Conservation (phyloP, 345 rosid species). For the Sonneratia alba region DNA sequence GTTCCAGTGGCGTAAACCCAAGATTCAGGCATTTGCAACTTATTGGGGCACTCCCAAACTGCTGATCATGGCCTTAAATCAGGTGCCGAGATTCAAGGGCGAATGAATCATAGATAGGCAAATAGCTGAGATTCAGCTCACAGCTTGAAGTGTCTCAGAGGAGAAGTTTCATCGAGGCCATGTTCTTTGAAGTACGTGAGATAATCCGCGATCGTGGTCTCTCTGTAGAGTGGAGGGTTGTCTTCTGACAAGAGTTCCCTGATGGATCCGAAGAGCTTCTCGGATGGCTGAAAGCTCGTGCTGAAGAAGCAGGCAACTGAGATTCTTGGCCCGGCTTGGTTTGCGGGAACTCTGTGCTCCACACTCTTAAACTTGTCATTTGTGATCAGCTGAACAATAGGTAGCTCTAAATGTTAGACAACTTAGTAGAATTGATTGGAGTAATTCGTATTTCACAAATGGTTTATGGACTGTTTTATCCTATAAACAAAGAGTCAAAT, state of each 20-base stretch:
- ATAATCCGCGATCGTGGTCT: conserved; percentile 19
- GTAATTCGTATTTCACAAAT: no score
- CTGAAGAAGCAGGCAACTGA: conserved; percentile 32
- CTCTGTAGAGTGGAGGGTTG: conserved; percentile 27
- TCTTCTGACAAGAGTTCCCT: conserved; percentile 27
- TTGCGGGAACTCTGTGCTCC: conserved; percentile 28
- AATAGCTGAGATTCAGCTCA: neutral
- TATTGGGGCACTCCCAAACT: no score
- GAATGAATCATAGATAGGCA: neutral
- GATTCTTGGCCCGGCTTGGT: conserved; percentile 18
- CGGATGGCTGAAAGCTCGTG: conserved; percentile 7
- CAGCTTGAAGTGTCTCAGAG: conserved; percentile 20
- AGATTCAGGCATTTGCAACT: no score
- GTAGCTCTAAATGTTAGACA: neutral
- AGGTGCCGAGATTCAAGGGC: no score
- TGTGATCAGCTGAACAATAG: conserved; percentile 22
- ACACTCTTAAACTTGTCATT: conserved; percentile 25
- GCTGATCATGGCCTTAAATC: no score
- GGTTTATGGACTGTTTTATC: no score
- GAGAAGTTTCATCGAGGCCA: conserved; percentile 12
- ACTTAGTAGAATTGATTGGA: neutral
- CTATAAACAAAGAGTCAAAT: no score
- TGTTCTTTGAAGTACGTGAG: conserved; percentile 8
- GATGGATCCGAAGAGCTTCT: conserved; percentile 21
- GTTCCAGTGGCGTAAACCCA: no score